Evolutionary conservation across 2,329 filamentous ascomycete genomes (phyloP).

Genomic region (Anisogramma anomala): DNA sequence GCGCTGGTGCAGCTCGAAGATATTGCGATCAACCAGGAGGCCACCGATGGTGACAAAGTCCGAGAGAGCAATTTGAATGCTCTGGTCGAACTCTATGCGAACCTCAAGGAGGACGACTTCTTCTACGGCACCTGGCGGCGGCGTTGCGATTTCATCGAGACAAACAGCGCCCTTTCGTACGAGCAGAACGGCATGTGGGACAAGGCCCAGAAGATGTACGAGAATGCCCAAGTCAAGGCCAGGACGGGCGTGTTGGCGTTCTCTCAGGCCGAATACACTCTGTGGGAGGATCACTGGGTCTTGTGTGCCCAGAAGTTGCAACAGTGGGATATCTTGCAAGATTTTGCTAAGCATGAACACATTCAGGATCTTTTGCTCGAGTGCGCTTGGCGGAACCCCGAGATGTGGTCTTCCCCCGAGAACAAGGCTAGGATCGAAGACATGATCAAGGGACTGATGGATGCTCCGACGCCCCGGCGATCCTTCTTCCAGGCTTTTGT

Average conservation of each 20-base stretch:
- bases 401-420: constrained; percentile 82
- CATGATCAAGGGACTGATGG: constrained; percentile 93
- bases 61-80: constrained; percentile 94
- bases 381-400: constrained; percentile 88
- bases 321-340: constrained; percentile 95
- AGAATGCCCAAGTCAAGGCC: constrained; percentile 93
- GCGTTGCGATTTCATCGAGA: constrained; percentile 92
- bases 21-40: constrained; percentile 66
- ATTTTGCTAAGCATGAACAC: constrained; percentile 98
- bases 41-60: constrained; percentile 69
- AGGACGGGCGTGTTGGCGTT: constrained; percentile 93
- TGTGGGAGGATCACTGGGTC: constrained; percentile 99
- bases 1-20: constrained; percentile 84
- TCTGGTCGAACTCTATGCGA: constrained; percentile 83
- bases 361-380: constrained; percentile 93
- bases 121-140: constrained; percentile 97
- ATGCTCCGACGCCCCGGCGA: constrained; percentile 85
- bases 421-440: constrained; percentile 83
- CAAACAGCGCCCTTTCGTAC: constrained; percentile 91
- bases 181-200: constrained; percentile 99
- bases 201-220: constrained; percentile 93
- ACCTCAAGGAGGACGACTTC: constrained; percentile 85
- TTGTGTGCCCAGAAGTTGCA: constrained; percentile 95
- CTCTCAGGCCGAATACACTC: constrained; percentile 92
- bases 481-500: constrained; percentile 99